phyloP scores from a whole-genome alignment of 192 early-diverging fungal genomes.

The Spinellus fusiger region DNA sequence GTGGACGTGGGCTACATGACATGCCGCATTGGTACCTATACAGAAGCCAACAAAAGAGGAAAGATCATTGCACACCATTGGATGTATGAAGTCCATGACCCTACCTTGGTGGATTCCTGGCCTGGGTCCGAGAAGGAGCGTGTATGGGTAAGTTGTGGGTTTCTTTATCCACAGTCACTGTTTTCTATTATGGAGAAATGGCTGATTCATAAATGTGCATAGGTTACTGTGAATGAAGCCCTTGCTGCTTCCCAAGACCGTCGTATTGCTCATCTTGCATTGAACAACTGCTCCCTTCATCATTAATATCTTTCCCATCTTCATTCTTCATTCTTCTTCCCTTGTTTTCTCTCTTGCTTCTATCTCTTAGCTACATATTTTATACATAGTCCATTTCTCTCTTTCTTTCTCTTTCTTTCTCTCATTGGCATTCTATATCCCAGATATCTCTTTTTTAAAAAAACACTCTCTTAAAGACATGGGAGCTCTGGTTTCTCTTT shows the following conservation, averaged over 20 bases:
- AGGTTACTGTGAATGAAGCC: conserved; percentile 5
- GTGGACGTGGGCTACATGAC: background rate
- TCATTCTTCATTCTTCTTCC: background rate
- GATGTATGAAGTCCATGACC: conserved; percentile 19
- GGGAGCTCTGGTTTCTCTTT: too few species aligned
- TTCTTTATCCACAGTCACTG: background rate
- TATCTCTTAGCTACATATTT: background rate
- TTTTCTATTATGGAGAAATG: background rate
- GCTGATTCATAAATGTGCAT: background rate
- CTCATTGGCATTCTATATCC: background rate
- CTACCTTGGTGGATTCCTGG: conserved; percentile 7
- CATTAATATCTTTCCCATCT: background rate
- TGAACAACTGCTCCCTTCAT: conserved; percentile 13
- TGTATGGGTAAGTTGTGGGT: conserved; percentile 18
- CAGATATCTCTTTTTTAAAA: background rate
- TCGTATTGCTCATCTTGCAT: conserved; percentile 15
- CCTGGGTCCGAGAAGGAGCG: conserved; percentile 18
- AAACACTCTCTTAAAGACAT: background rate
- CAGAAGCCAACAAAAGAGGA: conserved; percentile 29
- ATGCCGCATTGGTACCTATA: conserved; percentile 19
- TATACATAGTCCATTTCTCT: too few species aligned
- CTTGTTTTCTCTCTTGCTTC: background rate
- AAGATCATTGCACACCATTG: conserved; percentile 30
- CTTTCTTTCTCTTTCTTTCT: background rate
- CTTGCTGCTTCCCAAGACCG: background rate